phyloP scores from a whole-genome alignment of 306 rosid genomes.

The Pueraria montana region DNA sequence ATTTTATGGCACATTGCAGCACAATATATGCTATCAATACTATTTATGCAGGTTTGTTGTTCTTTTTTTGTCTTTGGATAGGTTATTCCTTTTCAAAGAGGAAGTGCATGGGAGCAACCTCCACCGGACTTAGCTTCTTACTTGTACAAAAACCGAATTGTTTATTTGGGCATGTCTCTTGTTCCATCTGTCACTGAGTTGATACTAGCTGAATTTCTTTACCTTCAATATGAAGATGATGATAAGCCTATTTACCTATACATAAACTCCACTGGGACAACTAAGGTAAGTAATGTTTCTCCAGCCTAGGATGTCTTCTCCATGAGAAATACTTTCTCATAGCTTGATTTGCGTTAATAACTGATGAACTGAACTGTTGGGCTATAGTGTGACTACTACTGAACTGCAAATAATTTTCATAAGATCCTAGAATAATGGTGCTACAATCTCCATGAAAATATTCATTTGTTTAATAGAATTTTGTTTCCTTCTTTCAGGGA shows the following conservation, averaged over 20 bases:
- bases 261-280: slow-evolving; percentile 94
- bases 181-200: slow-evolving; percentile 95
- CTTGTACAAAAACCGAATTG: slow-evolving; percentile 87
- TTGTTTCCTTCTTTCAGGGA: slow-evolving; percentile 75
- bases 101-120: slow-evolving; percentile 96
- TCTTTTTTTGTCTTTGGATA: slow-evolving; percentile 49
- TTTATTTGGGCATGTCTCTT: slow-evolving; percentile 95
- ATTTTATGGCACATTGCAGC: slow-evolving; percentile 25
- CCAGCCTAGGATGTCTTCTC: slow-evolving; percentile 21
- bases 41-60: slow-evolving; percentile 35
- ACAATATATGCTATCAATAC: slow-evolving; percentile 17
- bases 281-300: slow-evolving; percentile 68
- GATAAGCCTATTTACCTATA: slow-evolving; percentile 88
- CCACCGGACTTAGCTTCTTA: slow-evolving; percentile 97
- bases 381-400: no score
- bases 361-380: no score
- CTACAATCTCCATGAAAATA: slow-evolving; percentile 37
- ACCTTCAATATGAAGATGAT: slow-evolving; percentile 89
- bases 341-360: neutral
- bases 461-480: slow-evolving; percentile 36
- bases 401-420: slow-evolving; percentile 16
- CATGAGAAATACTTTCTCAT: slow-evolving; percentile 20
- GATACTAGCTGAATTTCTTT: slow-evolving; percentile 89
- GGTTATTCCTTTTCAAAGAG: slow-evolving; percentile 93
- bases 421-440: slow-evolving; percentile 34